phyloP scores from a whole-genome alignment of 2,329 filamentous ascomycete species.

The Myrmaecium sp. region DNA sequence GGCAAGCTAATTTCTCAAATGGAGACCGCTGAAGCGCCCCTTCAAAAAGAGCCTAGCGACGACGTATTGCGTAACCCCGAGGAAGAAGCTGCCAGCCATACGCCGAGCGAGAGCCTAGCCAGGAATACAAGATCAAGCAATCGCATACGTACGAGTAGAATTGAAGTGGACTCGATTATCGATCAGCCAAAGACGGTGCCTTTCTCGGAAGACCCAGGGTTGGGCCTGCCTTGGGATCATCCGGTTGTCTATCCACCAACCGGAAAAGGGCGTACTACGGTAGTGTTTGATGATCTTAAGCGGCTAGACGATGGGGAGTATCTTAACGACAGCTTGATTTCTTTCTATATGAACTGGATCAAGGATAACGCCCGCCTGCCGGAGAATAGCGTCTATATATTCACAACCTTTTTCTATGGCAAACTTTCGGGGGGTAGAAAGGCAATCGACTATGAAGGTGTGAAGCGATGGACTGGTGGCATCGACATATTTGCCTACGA shows the following conservation, averaged over 20 bases:
- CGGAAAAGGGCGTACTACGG: conserved; percentile 44
- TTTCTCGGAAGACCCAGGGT: conserved; percentile 10
- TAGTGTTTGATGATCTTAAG: conserved; percentile 56
- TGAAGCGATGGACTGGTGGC: conserved; percentile 74
- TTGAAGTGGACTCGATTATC: no score
- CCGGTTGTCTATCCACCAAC: conserved; percentile 44
- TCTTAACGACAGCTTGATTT: conserved; percentile 83
- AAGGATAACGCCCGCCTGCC: conserved; percentile 23
- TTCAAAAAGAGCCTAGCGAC: no score
- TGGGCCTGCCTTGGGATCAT: conserved; percentile 14
- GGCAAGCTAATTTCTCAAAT: no score
- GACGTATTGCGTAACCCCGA: no score
- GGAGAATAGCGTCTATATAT: conserved; percentile 58
- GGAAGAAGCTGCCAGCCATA: no score
- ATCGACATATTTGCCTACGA: conserved; percentile 73
- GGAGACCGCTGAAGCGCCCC: no score
- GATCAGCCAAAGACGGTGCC: no score
- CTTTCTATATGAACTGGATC: conserved; percentile 50
- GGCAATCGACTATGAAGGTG: conserved; percentile 65
- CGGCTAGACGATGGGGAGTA: conserved; percentile 72
- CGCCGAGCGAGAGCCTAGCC: no score
- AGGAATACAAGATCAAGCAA: no score
- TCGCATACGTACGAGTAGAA: no score
- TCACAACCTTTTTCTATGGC: conserved; percentile 85
- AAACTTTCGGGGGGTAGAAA: conserved; percentile 46